Conservation (phyloP, 305 asterid species). For the Striga hermonthica region DNA sequence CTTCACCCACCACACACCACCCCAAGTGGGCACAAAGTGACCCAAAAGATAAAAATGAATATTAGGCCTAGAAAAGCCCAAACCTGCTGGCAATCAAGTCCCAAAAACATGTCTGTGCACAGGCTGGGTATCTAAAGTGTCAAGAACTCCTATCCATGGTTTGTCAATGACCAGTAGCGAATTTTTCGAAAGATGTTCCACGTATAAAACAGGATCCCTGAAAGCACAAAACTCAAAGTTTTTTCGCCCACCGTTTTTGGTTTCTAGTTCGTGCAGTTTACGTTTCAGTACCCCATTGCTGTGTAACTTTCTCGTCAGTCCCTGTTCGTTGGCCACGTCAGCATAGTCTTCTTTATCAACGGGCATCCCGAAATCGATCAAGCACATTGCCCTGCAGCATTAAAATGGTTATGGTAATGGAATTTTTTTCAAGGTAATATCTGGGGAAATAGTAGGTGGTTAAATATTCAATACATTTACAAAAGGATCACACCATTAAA, state of each 20-base stretch:
- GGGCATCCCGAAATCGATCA: constrained; percentile 24
- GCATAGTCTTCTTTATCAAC: constrained; percentile 3
- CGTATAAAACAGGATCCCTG: constrained; percentile 80
- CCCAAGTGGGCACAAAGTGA: constrained; percentile 12
- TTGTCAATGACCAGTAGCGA: constrained; percentile 84
- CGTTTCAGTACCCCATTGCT: constrained; percentile 60
- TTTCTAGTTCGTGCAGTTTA: constrained; percentile 51
- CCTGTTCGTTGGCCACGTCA: background rate
- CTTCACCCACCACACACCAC: constrained; percentile 23
- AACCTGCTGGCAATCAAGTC: constrained; percentile 37
- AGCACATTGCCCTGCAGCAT: constrained; percentile 27
- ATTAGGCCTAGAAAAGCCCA: constrained; percentile 14
- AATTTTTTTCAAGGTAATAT: background rate
- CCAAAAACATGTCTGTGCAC: constrained; percentile 92
- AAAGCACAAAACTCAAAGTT: constrained; percentile 68
- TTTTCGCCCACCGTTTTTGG: constrained; percentile 44
- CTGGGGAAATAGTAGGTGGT: background rate
- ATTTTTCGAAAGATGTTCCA: constrained; percentile 78
- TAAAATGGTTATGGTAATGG: background rate
- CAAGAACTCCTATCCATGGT: constrained; percentile 77
- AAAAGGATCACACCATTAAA: too few species aligned
- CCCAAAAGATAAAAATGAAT: constrained; percentile 36
- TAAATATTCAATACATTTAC: background rate
- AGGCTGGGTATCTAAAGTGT: constrained; percentile 65
- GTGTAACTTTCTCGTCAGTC: constrained; percentile 29